Percentiles rank a stretch among this genome's conserved stretches.
Evolutionary conservation across 164 flowering plant species (phyloP).

Genomic region (Aristolochia californica): DNA sequence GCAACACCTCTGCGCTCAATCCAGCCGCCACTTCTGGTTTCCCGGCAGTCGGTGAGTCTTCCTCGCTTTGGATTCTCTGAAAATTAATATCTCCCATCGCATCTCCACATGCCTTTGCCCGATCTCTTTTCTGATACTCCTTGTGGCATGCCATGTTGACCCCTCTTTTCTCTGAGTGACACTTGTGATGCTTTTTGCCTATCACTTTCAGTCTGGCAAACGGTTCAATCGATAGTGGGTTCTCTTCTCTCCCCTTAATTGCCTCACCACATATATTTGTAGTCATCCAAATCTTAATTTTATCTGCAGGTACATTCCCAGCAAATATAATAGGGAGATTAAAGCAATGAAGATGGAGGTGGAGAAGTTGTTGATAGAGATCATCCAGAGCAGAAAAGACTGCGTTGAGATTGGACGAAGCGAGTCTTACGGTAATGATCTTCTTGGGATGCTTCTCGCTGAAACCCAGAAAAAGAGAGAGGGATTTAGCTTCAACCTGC

Average conservation of each 20-base stretch:
- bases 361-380: constrained; percentile 75
- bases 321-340: constrained; percentile 75
- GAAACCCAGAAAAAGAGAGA: constrained; percentile 55
- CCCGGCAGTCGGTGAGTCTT: constrained; percentile 95
- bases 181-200: constrained; percentile 1
- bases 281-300: not conserved
- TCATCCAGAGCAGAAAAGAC: constrained; percentile 67
- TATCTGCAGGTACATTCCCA: constrained; percentile 72
- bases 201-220: constrained; percentile 4
- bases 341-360: constrained; percentile 76
- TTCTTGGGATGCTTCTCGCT: constrained; percentile 66
- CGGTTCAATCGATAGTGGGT: not conserved
- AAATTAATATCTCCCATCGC: not conserved
- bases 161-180: not conserved
- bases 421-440: constrained; percentile 64
- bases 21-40: constrained; percentile 61
- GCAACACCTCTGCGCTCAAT: constrained; percentile 64
- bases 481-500: constrained; percentile 40
- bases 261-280: too few relatives aligned
- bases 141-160: too few relatives aligned
- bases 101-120: not conserved
- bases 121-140: not conserved
- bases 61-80: constrained; percentile 1
- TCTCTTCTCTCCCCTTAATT: constrained; percentile 1
- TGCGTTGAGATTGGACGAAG: constrained; percentile 65